Evolutionary conservation across 2,329 filamentous ascomycete species (phyloP).

Genomic region (Lojkania enalia): DNA sequence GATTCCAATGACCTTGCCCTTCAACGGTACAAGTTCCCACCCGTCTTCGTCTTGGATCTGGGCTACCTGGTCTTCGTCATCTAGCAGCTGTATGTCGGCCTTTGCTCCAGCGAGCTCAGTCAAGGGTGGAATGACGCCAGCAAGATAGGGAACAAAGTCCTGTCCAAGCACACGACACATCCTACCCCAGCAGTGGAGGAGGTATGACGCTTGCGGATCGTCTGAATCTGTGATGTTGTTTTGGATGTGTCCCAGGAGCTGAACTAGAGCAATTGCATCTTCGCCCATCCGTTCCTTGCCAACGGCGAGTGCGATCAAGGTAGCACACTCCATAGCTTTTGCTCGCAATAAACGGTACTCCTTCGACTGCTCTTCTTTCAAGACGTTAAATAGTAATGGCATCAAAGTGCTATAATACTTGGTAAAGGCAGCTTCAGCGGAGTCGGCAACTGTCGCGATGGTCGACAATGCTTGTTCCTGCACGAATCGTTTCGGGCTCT

Average conservation of each 20-base stretch:
- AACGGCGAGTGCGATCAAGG: conserved; percentile 90
- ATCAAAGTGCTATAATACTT: conserved; percentile 97
- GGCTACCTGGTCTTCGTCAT: conserved; percentile 92
- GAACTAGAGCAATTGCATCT: conserved; percentile 85
- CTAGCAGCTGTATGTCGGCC: conserved; percentile 93
- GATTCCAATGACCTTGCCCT: conserved; percentile 98
- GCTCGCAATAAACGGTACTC: conserved; percentile 88
- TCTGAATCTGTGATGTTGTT: conserved; percentile 79
- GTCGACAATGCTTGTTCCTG: conserved; percentile 97
- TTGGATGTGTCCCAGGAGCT: conserved; percentile 86
- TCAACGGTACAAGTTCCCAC: conserved; percentile 95
- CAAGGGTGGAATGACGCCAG: conserved; percentile 91
- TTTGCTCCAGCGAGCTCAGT: conserved; percentile 90
- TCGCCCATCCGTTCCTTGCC: conserved; percentile 88
- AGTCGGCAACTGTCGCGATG: conserved; percentile 98
- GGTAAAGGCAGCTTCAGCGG: conserved; percentile 89
- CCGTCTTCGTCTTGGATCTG: conserved; percentile 92
- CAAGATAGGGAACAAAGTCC: conserved; percentile 91
- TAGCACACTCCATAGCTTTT: conserved; percentile 99
- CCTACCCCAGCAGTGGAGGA: conserved; percentile 98
- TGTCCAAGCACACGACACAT: conserved; percentile 94
- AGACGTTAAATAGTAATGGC: conserved; percentile 88
- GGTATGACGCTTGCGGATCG: conserved; percentile 93
- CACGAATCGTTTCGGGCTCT: conserved; percentile 91
- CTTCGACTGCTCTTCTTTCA: conserved; percentile 88